Conservation (phyloP, 495 filamentous ascomycete species). For the Neurospora discreta region DNA sequence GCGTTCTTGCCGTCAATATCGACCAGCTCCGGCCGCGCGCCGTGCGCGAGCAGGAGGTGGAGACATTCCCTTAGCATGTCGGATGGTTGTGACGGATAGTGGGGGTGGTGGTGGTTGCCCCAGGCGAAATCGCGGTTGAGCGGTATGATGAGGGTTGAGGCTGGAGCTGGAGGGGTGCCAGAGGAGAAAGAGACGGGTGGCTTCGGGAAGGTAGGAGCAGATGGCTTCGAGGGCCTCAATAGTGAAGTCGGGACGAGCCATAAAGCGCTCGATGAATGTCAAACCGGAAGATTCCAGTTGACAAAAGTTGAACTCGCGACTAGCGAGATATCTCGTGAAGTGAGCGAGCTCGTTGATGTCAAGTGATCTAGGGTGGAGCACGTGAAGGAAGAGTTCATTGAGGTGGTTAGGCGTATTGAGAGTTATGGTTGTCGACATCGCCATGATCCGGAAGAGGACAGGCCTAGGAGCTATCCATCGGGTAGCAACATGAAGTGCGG, state of each 20-base stretch:
- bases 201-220: neutral
- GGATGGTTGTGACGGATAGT: neutral
- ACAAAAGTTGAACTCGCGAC: slow-evolving; percentile 1
- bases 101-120: neutral
- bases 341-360: neutral
- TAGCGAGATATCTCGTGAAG: neutral
- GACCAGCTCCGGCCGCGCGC: neutral
- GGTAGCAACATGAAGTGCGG: slow-evolving; percentile 7
- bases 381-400: slow-evolving; percentile 9
- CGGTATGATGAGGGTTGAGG: neutral
- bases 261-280: slow-evolving; percentile 1
- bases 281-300: neutral
- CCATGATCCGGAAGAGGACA: slow-evolving; percentile 5
- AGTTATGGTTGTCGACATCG: neutral
- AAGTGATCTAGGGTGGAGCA: slow-evolving; percentile 4
- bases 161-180: neutral
- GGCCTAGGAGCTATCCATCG: slow-evolving; percentile 7
- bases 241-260: neutral
- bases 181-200: neutral
- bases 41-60: neutral
- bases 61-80: neutral
- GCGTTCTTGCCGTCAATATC: slow-evolving; percentile 2
- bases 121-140: neutral
- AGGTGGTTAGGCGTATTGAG: slow-evolving; percentile 2
- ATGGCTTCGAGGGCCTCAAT: slow-evolving; percentile 3